phyloP scores from a whole-genome alignment of 2,329 filamentous ascomycete species.

The Podosphaera xanthii region DNA sequence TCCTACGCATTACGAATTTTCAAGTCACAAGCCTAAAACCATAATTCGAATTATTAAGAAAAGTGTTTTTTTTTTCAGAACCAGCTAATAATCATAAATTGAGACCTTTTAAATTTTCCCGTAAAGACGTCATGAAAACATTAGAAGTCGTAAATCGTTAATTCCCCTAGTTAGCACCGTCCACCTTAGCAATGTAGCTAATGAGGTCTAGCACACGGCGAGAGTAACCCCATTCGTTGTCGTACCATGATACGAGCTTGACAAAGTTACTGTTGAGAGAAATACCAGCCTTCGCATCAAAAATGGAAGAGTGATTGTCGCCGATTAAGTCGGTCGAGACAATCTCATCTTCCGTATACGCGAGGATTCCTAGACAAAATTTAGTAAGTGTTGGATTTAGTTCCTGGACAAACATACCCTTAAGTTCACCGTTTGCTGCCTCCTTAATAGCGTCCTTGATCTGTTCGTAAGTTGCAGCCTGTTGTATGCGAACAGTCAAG shows the following conservation, averaged over 20 bases:
- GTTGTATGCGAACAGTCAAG: constrained; percentile 83
- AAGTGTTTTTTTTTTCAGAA: too few relatives aligned
- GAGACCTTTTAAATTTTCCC: neutral
- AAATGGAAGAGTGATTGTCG: constrained; percentile 86
- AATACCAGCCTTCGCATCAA: constrained; percentile 98
- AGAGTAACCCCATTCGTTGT: constrained; percentile 99
- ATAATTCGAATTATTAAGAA: too few relatives aligned
- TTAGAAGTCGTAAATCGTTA: neutral
- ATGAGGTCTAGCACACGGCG: constrained; percentile 75
- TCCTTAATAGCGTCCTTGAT: constrained; percentile 88
- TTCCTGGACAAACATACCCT: constrained; percentile 35
- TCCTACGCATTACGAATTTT: too few relatives aligned
- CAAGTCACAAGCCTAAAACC: too few relatives aligned
- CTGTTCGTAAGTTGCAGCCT: constrained; percentile 65
- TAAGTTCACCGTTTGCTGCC: constrained; percentile 60
- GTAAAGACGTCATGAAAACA: neutral
- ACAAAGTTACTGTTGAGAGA: constrained; percentile 95
- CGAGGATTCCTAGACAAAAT: constrained; percentile 44
- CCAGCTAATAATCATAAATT: too few relatives aligned
- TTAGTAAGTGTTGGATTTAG: neutral
- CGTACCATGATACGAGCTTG: constrained; percentile 91
- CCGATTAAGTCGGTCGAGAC: constrained; percentile 90
- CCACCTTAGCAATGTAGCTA: constrained; percentile 59
- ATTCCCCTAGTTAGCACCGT: constrained; percentile 19
- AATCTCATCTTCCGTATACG: constrained; percentile 90